Evolutionary conservation across 345 rosid species (phyloP), one percentile per base, ranked within the genome.

Genomic region (Linum trigynum): DNA sequence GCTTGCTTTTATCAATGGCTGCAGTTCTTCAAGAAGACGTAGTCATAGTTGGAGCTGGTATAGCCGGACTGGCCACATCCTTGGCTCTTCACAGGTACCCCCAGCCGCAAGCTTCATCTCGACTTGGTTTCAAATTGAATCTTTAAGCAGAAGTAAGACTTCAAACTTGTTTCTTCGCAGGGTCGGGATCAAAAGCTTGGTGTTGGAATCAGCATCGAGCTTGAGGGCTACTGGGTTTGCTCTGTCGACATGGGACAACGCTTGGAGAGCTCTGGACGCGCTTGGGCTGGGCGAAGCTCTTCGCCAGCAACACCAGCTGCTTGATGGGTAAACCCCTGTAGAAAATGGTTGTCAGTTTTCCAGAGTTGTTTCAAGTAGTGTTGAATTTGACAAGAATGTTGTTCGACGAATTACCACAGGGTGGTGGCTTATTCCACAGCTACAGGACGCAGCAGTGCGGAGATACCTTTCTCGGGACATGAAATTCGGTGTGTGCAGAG

Each of bases 191-290:
- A 56, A 35, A 56, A 56, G 17, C 59, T 16, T 56, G 59, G 59
- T 56, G 38, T 23, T 57, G 37, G 61, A 57, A 37, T 5, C 61
- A 57, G 7, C 61, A 4, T 3, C 61, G 11, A 3, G 38, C 10
- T 5, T 57, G 38, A 57, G 61, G 37, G 38, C 23, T 7, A 17
- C 61, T 7, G 61, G 61, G 38, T 57, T 57, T 57, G 16, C 61
- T 57, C 9, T 57, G 12, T 16, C 17, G 8, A 57, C 23, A 10
- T 57, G 61, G 61, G 23, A 35, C 61, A 57, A 57, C 35, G 61
- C 61, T 57, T 57, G 61, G 61, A 57, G 23, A 37, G 61, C 61
- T 7, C 38, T 57, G 61, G 61, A 57, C 38, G 38, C 61, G 3
- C 36, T 57, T 57, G 61, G 61, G 4, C 12, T 57, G 10, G 61